Percentiles rank a stretch among this genome's conserved stretches.
Conservation (phyloP, 2,329 filamentous ascomycete genomes). For the Chalaropsis ovoidea region DNA sequence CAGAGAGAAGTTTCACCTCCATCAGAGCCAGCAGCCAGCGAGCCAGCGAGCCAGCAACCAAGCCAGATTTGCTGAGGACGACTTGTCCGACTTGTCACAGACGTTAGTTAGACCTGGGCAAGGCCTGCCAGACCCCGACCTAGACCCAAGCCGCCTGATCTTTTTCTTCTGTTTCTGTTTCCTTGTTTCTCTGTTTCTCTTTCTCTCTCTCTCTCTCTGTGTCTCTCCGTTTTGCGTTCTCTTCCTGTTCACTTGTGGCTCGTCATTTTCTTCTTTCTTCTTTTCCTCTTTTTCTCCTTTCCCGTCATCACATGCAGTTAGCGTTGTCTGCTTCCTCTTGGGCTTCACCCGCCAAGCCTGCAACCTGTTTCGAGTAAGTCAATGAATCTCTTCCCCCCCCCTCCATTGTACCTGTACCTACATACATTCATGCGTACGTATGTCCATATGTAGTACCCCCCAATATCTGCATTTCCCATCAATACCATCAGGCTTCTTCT, state of each 20-base stretch:
- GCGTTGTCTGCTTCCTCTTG: conserved; percentile 3
- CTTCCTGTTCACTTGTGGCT: background rate
- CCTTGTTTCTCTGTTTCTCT: background rate
- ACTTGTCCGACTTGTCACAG: background rate
- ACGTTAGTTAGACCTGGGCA: background rate
- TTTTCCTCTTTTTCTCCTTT: background rate
- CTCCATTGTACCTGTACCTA: background rate
- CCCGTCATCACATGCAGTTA: background rate
- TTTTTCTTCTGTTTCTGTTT: background rate
- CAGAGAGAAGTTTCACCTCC: background rate
- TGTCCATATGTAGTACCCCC: background rate
- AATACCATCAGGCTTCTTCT: background rate
- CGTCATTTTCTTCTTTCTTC: background rate
- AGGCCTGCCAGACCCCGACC: background rate
- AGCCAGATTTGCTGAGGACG: background rate
- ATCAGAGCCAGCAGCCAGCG: background rate
- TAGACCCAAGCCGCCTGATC: background rate
- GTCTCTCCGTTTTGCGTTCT: background rate
- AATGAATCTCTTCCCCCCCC: background rate
- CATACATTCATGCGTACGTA: background rate
- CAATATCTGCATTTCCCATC: no score
- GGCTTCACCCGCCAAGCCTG: conserved; percentile 9
- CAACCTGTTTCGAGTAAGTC: conserved; percentile 7
- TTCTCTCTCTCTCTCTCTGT: background rate
- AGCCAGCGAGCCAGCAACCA: background rate